Evolutionary conservation across 352 stramenopile species (phyloP), one percentile per base, ranked within the genome.

Genomic region (Globisporangium camurandrum): DNA sequence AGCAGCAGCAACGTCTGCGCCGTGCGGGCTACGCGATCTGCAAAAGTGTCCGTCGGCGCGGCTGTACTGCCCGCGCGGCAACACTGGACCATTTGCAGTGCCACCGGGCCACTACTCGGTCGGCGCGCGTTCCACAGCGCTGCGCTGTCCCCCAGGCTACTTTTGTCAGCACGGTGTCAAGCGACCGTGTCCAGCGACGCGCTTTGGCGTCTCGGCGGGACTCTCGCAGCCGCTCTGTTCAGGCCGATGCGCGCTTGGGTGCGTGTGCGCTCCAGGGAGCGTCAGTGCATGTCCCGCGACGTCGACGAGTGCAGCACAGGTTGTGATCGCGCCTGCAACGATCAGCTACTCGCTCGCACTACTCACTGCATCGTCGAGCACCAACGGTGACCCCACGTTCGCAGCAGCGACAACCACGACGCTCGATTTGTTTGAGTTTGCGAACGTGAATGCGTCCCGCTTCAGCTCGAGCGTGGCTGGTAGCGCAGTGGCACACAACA

Each of bases 401-500:
- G 14, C 37, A 11, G 19, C 10, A 23, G 34, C 28, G 5, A 27
- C 55, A 19, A 28, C 38, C 22, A 43, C 52, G 26, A 48, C 49
- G 2, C 19, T 64, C 5, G 67, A 80, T 9, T 17, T 85, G 49
- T 85, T 80, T 23, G 61, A 78, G 20, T 66, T 79, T 31, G 51
- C 50, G n/a, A 61, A 82, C 41, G 45, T 71, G 5, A 65, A 75
- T 23, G 47, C 59, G 22, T 55, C 59, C 1, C 41, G 59, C 4
- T 66, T 82, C 33, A 56, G 45, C 26, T 57, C 58, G 0, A 46
- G 59, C 0, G 67, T 47, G 54, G 37, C 46, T 7, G 56, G 40
- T 22, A 69, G 72, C 4, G 69, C n/a, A n/a, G n/a, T 72, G 40
- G 70, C 46, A 1, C 69, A 86, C 53, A 83, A 81, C 52, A 62